These are phyloP conservation scores for Xylaria scruposa DNA, from an alignment of 495 filamentous ascomycete species.

Conservation along the genomic window DNA sequence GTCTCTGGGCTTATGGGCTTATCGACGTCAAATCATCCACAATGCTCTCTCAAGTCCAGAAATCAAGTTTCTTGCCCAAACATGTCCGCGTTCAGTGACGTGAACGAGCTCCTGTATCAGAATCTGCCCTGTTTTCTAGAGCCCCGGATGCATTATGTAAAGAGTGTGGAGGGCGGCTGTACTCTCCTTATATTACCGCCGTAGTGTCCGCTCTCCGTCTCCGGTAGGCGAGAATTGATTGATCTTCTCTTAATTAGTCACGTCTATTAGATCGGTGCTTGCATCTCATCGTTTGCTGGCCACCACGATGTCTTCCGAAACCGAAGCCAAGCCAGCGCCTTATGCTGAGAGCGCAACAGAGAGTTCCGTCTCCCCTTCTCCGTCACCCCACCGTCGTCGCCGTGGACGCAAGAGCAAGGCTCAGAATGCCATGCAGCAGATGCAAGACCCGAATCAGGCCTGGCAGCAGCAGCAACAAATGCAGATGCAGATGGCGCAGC, in stretches of 20 bases:
- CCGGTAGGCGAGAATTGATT: background rate
- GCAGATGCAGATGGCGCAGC: constrained; percentile 37
- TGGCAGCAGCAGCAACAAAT: constrained; percentile 32
- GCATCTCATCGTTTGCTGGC: no score
- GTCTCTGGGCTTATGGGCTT: background rate
- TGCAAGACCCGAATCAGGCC: constrained; percentile 14
- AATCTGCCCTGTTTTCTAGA: constrained; percentile 7
- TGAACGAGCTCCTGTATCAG: background rate
- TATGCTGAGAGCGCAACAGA: constrained; percentile 25
- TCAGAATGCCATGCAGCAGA: constrained; percentile 18
- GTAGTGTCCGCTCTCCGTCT: background rate
- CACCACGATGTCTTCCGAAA: constrained; percentile 20
- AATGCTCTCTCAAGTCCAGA: background rate
- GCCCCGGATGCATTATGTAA: constrained; percentile 13
- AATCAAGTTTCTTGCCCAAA: constrained; percentile 21
- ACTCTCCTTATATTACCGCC: constrained; percentile 8
- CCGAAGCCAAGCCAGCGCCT: constrained; percentile 25
- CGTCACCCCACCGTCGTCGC: constrained; percentile 13
- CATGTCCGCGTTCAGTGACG: constrained; percentile 12
- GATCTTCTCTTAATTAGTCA: no score
- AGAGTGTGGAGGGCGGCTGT: background rate
- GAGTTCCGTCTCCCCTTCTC: constrained; percentile 24
- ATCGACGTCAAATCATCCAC: constrained; percentile 21
- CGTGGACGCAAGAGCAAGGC: constrained; percentile 14
- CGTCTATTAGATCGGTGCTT: background rate